phyloP scores from a whole-genome alignment of 208 protist species.

The Porcisia deanei region DNA sequence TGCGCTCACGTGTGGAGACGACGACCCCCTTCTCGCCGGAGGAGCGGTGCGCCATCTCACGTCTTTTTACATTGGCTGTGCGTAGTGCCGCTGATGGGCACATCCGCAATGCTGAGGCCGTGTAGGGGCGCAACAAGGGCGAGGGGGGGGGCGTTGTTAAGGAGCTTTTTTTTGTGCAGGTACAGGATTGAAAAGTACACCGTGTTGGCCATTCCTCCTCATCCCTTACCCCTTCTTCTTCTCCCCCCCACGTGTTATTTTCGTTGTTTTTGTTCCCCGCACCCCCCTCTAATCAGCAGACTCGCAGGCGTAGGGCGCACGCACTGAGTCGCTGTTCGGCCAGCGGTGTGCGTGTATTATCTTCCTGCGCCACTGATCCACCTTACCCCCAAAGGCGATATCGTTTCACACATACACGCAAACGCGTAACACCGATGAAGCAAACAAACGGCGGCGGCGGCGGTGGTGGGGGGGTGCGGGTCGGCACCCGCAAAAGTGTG shows the following conservation, averaged over 20 bases:
- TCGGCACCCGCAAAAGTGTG: too few species aligned
- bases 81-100: conserved; percentile 1
- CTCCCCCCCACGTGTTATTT: not conserved
- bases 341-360: too few species aligned
- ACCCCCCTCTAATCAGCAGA: not conserved
- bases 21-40: conserved; percentile 10
- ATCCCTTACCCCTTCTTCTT: not conserved
- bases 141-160: not conserved
- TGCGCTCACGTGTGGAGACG: conserved; percentile 16
- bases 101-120: not conserved
- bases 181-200: not conserved
- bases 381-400: too few species aligned
- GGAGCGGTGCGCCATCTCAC: conserved; percentile 10
- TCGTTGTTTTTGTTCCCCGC: too few species aligned
- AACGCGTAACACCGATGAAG: too few species aligned
- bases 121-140: not conserved
- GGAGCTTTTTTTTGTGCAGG: not conserved
- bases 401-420: too few species aligned
- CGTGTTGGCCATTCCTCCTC: not conserved
- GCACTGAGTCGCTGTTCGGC: not conserved
- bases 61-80: conserved; percentile 14
- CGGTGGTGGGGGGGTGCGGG: too few species aligned
- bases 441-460: too few species aligned
- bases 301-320: not conserved
- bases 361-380: too few species aligned